phyloP scores from a whole-genome alignment of 352 stramenopile species.

The Phytophthora fragariae region DNA sequence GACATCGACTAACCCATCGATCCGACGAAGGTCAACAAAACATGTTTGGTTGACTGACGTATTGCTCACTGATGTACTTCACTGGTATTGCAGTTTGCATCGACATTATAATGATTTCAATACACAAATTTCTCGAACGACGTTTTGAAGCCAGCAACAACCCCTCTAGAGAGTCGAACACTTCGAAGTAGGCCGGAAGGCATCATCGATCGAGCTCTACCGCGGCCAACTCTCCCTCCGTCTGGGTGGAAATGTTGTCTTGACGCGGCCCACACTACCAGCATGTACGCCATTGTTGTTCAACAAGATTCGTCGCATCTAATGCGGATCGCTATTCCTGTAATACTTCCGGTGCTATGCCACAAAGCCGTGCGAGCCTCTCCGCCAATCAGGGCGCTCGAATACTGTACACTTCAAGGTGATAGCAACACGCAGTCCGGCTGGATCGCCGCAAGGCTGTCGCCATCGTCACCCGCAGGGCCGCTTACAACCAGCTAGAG shows the following conservation, averaged over 20 bases:
- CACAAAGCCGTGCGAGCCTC: neutral
- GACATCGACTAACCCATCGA: neutral
- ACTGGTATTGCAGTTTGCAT: no score
- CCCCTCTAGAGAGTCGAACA: neutral
- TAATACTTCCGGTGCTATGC: neutral
- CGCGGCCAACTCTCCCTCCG: neutral
- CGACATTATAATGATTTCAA: no score
- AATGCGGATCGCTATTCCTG: neutral
- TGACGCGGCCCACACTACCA: no score
- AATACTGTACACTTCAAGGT: neutral
- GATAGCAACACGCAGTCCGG: neutral
- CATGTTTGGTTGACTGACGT: neutral
- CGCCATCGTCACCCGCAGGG: neutral
- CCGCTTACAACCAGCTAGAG: neutral
- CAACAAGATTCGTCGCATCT: neutral
- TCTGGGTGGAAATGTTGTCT: no score
- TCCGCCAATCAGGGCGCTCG: neutral
- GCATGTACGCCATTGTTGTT: neutral
- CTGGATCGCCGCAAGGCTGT: neutral
- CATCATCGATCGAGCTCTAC: neutral
- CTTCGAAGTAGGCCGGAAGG: neutral
- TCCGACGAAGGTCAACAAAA: neutral
- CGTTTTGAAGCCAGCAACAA: neutral
- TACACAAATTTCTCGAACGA: neutral
- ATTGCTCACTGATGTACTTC: neutral